Base-by-base conservation (phyloP, 2,329 filamentous ascomycete species). In the Colletotrichum coccodes region DNA sequence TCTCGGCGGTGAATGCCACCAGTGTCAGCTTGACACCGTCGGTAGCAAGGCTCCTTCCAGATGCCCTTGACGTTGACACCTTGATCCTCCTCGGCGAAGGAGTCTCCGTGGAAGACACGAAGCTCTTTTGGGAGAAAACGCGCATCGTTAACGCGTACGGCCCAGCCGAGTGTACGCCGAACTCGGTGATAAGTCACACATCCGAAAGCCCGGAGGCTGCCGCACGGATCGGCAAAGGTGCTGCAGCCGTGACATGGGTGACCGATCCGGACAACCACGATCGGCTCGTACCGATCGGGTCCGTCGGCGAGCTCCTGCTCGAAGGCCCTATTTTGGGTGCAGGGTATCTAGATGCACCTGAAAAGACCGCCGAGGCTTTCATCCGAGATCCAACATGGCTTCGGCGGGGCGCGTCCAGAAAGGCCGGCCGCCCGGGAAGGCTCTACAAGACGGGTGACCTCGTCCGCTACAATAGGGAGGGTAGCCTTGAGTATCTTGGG, bases 381-480 rank as follows among this genome's bases (percentile, higher is more conserved):
- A 60, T 60, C 68, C n/a, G 18, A 42, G 16, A 18, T n/a, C 38
- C 18, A n/a, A 5, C 38, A 8, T 42, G 38, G 38, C 18, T 42
- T 52, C n/a, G 6, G 12, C 23, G 30, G 30, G 21, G n/a, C 18
- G n/a, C 6, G 6, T 14, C 0, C 12, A 81, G 78, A 68, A 59
- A 70, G 11, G 42, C 49, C 42, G 49, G 68, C 76, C 14, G 73
- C 74, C 6, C 42, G 58, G 14, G 71, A 70, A 11, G 73, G 71
- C 18, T 28, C 12, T 84, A 83, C 71, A 78, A 77, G 54, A 83
- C 82, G 2, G 82, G 82, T n/a, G 82, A 84, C 66, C 74, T 84
- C 5, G 82, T 74, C 4, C 73, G 72, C 34, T 80, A 81, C 28
- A 70, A 78, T 63, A 76, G 73, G 18, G 21, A 52, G 7, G 14